Evolutionary conservation across 257 asterid genomes (phyloP), one percentile per base, ranked within the genome.

Genomic region (Anisodus tanguticus): DNA sequence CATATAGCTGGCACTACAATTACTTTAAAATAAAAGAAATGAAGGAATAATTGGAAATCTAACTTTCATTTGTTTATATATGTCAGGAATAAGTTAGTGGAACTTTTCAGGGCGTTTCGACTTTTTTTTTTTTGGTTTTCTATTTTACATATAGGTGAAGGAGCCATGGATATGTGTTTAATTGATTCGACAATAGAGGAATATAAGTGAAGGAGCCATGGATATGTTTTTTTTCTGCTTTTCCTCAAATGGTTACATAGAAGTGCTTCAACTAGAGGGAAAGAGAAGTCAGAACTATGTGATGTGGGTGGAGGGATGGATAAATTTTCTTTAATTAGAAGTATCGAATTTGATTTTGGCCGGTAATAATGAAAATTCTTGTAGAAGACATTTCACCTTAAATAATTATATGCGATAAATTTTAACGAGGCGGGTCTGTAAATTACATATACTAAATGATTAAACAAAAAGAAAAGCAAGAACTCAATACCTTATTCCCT

Each of bases 41-140:
- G 89, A 85, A 85, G 90, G 91, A 90, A 88, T 88, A 90, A 90
- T 89, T 90, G 91, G 88, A 87, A 90, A 89, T 90, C 87, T 92
- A 90, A 87, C 93, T 92, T 89, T 83, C 77, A 89, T 88, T 93
- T 93, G 91, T 90, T 90, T 87, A 91, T 91, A 47, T 19, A 15
- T 90, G 92, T 90, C 84, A 83, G 91, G 91, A 92, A 93, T 92
- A 91, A 91, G 91, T 89, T 90, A 91, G 97, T 93, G 97, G 94
- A 91, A 81, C 81, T 77, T 49, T 85, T 88, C 88, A 89, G 84
- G 81, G 88, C 88, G 87, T 85, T 84, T 87, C 68, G 13, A 22
- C 70, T 47, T 74, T 72, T 62, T 82, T 62, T 82, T 45, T 22
- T 5, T 74, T 31, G 35, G 41, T 35, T 31, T 13, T 8, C n/a